phyloP scores from a whole-genome alignment of 371 early-diverging fungal species.

The Rhizopus stolonifer region DNA sequence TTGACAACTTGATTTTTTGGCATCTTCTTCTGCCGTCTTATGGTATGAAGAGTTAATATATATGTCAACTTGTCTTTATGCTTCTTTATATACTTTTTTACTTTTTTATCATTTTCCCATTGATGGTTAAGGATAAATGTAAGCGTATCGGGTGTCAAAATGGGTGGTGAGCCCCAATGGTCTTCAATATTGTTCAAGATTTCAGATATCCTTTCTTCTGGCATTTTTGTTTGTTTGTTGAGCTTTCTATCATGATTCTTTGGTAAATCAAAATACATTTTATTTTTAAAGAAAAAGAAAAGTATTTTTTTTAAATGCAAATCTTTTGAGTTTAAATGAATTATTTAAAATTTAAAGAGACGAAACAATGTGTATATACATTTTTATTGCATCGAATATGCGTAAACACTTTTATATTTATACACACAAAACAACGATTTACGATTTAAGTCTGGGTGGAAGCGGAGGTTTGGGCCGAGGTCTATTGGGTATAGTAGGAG shows the following conservation, averaged over 20 bases:
- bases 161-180: slow-evolving; percentile 34
- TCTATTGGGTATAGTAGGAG: slow-evolving; percentile 1
- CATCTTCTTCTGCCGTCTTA: slow-evolving; percentile 5
- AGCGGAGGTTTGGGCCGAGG: neutral
- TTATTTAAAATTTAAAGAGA: too few relatives aligned
- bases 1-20: slow-evolving; percentile 8
- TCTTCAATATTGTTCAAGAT: slow-evolving; percentile 30
- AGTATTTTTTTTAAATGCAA: too few relatives aligned
- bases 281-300: slow-evolving; percentile 4
- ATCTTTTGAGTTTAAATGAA: too few relatives aligned
- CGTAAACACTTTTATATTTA: too few relatives aligned
- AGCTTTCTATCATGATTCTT: slow-evolving; percentile 14
- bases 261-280: slow-evolving; percentile 28
- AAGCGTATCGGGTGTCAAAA: slow-evolving; percentile 31
- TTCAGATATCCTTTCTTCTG: slow-evolving; percentile 28
- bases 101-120: slow-evolving; percentile 22
- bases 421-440: too few relatives aligned
- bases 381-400: too few relatives aligned
- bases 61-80: neutral
- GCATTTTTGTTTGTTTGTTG: neutral
- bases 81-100: neutral
- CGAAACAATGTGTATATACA: too few relatives aligned
- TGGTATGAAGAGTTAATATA: neutral
- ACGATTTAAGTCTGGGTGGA: neutral
- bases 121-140: slow-evolving; percentile 27